Conservation (phyloP, 1,284 basidiomycete species). For the Coniferiporia sulphurascens region DNA sequence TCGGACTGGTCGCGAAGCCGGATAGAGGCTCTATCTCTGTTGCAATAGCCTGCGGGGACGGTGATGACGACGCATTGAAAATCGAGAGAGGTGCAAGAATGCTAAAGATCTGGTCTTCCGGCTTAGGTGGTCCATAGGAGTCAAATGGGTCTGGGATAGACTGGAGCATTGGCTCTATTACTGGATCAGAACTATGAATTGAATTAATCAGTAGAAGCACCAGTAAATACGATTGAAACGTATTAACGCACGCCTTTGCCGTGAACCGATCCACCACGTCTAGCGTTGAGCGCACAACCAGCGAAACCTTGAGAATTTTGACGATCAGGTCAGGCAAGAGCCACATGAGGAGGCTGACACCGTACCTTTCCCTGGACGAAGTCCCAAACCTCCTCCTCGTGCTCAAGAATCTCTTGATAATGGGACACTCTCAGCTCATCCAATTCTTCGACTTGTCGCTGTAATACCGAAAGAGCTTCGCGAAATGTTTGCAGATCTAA, state of each 20-base stretch:
- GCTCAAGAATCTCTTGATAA: constrained; percentile 85
- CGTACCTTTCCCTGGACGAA: constrained; percentile 78
- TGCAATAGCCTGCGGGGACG: constrained; percentile 26
- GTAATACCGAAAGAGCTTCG: constrained; percentile 76
- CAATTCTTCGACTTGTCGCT: constrained; percentile 84
- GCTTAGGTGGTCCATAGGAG: constrained; percentile 81
- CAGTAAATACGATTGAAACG: constrained; percentile 3
- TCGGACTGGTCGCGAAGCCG: constrained; percentile 26
- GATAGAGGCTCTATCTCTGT: constrained; percentile 11
- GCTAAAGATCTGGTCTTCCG: constrained; percentile 89
- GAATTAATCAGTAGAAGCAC: constrained; percentile 13
- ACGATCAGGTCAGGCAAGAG: neutral
- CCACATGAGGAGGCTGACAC: neutral
- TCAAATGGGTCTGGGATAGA: constrained; percentile 91
- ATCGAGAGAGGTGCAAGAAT: constrained; percentile 83
- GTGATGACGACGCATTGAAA: constrained; percentile 41
- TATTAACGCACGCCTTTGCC: constrained; percentile 72
- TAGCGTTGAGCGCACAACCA: constrained; percentile 75
- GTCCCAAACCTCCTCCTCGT: constrained; percentile 93
- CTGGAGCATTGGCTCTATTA: constrained; percentile 87
- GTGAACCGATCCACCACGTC: constrained; percentile 81
- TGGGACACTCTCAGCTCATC: constrained; percentile 77
- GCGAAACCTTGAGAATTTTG: constrained; percentile 45
- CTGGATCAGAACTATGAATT: constrained; percentile 69
- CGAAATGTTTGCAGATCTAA: constrained; percentile 83